A percentile compares a stretch with the other conserved stretches of the same genome.
Conservation (phyloP, 331 rosid genomes). For the Ulmus americana region DNA sequence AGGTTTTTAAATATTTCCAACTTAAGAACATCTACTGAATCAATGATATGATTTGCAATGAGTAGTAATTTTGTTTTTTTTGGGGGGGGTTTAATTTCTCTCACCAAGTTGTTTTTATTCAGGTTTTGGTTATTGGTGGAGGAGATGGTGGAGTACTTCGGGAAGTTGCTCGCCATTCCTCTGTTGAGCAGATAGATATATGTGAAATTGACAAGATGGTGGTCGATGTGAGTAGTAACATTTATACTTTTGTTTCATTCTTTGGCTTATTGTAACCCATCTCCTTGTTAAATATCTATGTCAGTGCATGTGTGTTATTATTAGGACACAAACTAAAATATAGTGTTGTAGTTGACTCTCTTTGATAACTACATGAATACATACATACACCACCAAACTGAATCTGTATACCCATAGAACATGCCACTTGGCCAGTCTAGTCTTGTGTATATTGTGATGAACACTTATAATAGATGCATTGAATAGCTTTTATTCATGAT, state of each 20-base stretch:
- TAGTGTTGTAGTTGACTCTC: not conserved
- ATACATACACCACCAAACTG: not conserved
- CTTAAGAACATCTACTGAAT: not conserved
- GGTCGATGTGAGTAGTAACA: constrained; percentile 60
- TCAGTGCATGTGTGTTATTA: not conserved
- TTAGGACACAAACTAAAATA: not conserved
- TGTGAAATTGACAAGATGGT: constrained; percentile 99
- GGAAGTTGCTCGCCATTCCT: constrained; percentile 86
- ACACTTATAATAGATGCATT: not conserved
- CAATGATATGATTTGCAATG: not conserved
- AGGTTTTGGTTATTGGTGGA: constrained; percentile 98
- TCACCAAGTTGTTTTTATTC: constrained; percentile 13
- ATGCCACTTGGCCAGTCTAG: not conserved
- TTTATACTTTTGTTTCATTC: not conserved
- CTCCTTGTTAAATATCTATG: not conserved
- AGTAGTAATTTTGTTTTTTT: not conserved
- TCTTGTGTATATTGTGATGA: not conserved
- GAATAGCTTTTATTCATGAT: not conserved
- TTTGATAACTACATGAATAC: not conserved
- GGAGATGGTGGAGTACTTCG: constrained; percentile 98
- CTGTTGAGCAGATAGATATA: constrained; percentile 77
- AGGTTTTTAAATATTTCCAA: constrained; percentile 38
- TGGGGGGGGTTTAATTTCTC: constrained; percentile 8
- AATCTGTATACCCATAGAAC: not conserved
- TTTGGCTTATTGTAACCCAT: not conserved